Evolutionary conservation across 108 stramenopile species (phyloP), one percentile per base, ranked within the genome.

Genomic region (Discostella stelligeroides): DNA sequence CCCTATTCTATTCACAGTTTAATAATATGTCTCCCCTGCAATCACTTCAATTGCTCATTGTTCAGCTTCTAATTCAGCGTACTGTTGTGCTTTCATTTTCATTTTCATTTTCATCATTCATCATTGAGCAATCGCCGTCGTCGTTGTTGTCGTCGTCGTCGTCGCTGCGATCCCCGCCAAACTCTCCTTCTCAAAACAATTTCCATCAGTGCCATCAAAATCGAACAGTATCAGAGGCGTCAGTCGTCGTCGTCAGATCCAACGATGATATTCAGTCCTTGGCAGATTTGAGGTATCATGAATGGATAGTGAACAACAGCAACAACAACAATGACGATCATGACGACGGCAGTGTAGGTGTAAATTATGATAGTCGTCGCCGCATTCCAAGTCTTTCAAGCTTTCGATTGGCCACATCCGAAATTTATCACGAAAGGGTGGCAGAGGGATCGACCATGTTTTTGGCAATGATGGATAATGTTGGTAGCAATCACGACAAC

Each of bases 401-500:
- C 21, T 86, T 86, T 76, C 85, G 85, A 15, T 54, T 77, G 51
- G 85, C 85, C 23, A 86, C 85, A 17, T 68, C 58, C 17, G 85
- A 86, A 54, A 82, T 86, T 50, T 42, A 41, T 51, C 34, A 57
- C 14, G 85, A 84, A 40, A 48, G 85, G 62, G 48, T 45, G 13
- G 43, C 48, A 25, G 80, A 66, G 7, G 82, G 82, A n/a, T 60
- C 82, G 10, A 43, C 62, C 12, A 63, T 73, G 15, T 86, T 86
- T 70, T 61, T 86, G 57, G 85, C 82, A 13, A 43, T 63, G 40
- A 8, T 34, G 9, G 34, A 39, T 42, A 28, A 45, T 23, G 55
- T 14, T 25, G 56, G 29, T 28, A 45, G 53, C 9, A 25, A 40
- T 7, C 12, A 43, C 21, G 25, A 24, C 45, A 38, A 58, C 24